A percentile compares a stretch with the other conserved stretches of the same genome.
These are phyloP conservation scores for Bruguiera hainesii DNA, from an alignment of 441 rosid species.

Conservation along the genomic window DNA sequence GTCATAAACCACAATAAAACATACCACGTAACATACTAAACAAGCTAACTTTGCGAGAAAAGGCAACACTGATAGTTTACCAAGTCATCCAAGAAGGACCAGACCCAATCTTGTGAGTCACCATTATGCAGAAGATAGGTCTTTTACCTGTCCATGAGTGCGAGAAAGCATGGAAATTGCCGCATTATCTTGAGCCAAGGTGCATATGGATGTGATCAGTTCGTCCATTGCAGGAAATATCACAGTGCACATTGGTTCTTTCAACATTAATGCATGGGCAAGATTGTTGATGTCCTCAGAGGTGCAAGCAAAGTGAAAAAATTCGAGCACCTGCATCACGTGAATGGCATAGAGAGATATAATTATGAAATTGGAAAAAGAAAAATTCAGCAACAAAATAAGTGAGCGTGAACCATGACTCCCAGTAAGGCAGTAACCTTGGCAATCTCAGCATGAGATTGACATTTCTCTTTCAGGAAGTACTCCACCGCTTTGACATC, in stretches of 20 bases:
- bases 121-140: background rate
- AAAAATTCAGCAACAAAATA: background rate
- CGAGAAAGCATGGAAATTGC: slow-evolving; percentile 85
- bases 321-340: slow-evolving; percentile 69
- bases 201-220: slow-evolving; percentile 53
- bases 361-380: background rate
- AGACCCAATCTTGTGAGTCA: no score
- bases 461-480: slow-evolving; percentile 85
- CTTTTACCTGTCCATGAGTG: slow-evolving; percentile 92
- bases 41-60: background rate
- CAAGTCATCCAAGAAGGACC: background rate
- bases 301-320: slow-evolving; percentile 95
- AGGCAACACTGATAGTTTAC: background rate
- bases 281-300: slow-evolving; percentile 97
- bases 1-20: background rate
- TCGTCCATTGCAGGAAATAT: slow-evolving; percentile 75
- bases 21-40: background rate
- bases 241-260: slow-evolving; percentile 57
- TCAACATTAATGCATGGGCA: slow-evolving; percentile 87
- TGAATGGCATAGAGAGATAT: background rate
- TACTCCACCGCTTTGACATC: slow-evolving; percentile 98
- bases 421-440: slow-evolving; percentile 37
- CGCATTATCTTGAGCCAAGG: slow-evolving; percentile 68
- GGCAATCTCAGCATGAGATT: slow-evolving; percentile 74
- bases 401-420: background rate